Evolutionary conservation across 2,329 filamentous ascomycete species (phyloP).

Genomic region (Phialophora expanda): DNA sequence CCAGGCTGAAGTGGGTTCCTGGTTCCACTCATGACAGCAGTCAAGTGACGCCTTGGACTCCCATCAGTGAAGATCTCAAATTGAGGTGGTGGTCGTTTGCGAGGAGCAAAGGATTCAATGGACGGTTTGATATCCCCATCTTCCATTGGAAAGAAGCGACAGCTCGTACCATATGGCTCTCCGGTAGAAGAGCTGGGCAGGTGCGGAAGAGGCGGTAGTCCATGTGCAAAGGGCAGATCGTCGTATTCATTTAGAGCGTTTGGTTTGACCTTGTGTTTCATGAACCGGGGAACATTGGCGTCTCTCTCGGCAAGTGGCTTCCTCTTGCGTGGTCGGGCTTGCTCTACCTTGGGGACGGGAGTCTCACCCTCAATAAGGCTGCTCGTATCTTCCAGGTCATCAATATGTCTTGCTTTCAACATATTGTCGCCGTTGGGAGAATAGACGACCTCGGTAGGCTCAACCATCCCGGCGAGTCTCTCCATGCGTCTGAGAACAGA

Average conservation of each 20-base stretch:
- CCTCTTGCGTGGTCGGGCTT: conserved; percentile 41
- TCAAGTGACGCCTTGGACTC: conserved; percentile 29
- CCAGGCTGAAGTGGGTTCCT: conserved; percentile 26
- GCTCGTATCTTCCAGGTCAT: conserved; percentile 56
- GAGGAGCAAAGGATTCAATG: conserved; percentile 40
- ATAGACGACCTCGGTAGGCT: conserved; percentile 56
- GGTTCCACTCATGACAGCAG: conserved; percentile 8
- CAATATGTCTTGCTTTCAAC: conserved; percentile 53
- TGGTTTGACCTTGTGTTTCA: conserved; percentile 41
- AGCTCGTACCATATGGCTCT: conserved; percentile 35
- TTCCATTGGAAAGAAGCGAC: conserved; percentile 36
- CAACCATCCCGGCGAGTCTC: conserved; percentile 50
- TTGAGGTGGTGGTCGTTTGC: conserved; percentile 40
- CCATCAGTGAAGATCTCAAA: conserved; percentile 49
- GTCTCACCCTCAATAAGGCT: conserved; percentile 54
- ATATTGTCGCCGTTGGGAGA: conserved; percentile 50
- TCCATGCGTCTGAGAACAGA: conserved; percentile 55
- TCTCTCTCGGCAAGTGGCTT: conserved; percentile 45
- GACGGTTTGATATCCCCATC: conserved; percentile 45
- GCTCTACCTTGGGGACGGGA: conserved; percentile 45
- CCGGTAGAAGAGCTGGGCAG: conserved; percentile 37
- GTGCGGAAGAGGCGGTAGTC: conserved; percentile 37
- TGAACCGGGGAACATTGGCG: conserved; percentile 43
- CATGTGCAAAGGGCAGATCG: conserved; percentile 26
- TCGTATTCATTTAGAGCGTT: conserved; percentile 22